Conservation (phyloP, 2,329 filamentous ascomycete genomes). For the Elsinoe ampelina region DNA sequence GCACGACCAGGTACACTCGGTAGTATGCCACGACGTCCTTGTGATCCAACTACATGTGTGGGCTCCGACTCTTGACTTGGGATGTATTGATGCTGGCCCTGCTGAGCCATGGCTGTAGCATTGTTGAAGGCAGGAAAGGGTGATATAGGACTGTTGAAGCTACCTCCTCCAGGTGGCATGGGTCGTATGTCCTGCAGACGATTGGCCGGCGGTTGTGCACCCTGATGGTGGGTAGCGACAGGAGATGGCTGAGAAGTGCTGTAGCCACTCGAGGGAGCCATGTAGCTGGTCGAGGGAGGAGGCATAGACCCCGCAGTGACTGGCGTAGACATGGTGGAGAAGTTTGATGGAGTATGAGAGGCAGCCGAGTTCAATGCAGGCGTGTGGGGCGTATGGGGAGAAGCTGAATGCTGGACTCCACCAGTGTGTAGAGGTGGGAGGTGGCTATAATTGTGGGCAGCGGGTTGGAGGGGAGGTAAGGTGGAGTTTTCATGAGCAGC, state of each 20-base stretch:
- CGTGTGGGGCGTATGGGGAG: slow-evolving; percentile 27
- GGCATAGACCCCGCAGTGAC: slow-evolving; percentile 26
- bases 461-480: slow-evolving; percentile 28
- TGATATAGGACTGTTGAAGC: slow-evolving; percentile 28
- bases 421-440: slow-evolving; percentile 28
- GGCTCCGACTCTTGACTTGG: slow-evolving; percentile 46
- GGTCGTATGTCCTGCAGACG: slow-evolving; percentile 33
- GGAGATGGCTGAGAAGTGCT: slow-evolving; percentile 24
- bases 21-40: slow-evolving; percentile 82
- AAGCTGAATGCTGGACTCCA: slow-evolving; percentile 22
- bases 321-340: slow-evolving; percentile 23
- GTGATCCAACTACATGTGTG: slow-evolving; percentile 89
- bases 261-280: slow-evolving; percentile 19
- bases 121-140: slow-evolving; percentile 29
- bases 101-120: slow-evolving; percentile 20
- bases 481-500: slow-evolving; percentile 22
- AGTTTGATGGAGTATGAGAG: slow-evolving; percentile 24
- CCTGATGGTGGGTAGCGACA: slow-evolving; percentile 19
- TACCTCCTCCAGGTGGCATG: slow-evolving; percentile 29
- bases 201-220: slow-evolving; percentile 16
- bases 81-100: slow-evolving; percentile 27
- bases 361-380: slow-evolving; percentile 22
- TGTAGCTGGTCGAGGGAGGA: slow-evolving; percentile 24
- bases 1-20: slow-evolving; percentile 83
- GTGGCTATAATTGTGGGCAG: slow-evolving; percentile 23